These are phyloP conservation scores for Rhizopogon vinicolor DNA, from an alignment of 768 basidiomycete species.

Conservation along the genomic window DNA sequence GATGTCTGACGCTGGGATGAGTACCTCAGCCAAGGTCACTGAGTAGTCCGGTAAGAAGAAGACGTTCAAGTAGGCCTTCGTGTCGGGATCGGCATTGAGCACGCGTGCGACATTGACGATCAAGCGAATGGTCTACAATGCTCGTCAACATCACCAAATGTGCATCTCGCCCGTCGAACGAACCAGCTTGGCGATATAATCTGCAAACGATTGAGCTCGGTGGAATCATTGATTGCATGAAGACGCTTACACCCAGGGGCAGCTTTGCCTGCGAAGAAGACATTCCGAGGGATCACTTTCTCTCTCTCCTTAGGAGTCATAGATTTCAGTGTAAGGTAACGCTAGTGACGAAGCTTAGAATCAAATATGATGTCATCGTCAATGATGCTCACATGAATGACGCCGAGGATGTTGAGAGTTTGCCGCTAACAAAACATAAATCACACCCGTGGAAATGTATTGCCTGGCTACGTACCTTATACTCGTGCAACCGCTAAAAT, in stretches of 20 bases:
- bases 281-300: conserved; percentile 79
- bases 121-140: conserved; percentile 73
- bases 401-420: conserved; percentile 88
- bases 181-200: conserved; percentile 90
- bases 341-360: conserved; percentile 34
- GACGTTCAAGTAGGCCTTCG: conserved; percentile 79
- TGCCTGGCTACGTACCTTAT: conserved; percentile 49
- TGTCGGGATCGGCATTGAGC: conserved; percentile 73
- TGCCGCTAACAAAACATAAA: conserved; percentile 56
- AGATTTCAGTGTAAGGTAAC: conserved; percentile 77
- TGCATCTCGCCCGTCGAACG: conserved; percentile 5
- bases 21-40: conserved; percentile 75
- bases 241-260: conserved; percentile 76
- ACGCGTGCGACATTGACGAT: conserved; percentile 85
- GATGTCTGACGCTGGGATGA: conserved; percentile 92
- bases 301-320: conserved; percentile 77
- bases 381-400: conserved; percentile 62
- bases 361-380: background rate
- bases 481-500: conserved; percentile 82
- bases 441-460: background rate
- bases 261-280: conserved; percentile 98
- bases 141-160: background rate
- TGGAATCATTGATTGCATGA: background rate
- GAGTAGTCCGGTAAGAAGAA: conserved; percentile 98
- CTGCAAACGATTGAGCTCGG: conserved; percentile 29